Percentiles rank a stretch among this genome's conserved stretches.
Evolutionary conservation across 2,329 filamentous ascomycete species (phyloP).

Genomic region (Pseudocercospora fuligena): DNA sequence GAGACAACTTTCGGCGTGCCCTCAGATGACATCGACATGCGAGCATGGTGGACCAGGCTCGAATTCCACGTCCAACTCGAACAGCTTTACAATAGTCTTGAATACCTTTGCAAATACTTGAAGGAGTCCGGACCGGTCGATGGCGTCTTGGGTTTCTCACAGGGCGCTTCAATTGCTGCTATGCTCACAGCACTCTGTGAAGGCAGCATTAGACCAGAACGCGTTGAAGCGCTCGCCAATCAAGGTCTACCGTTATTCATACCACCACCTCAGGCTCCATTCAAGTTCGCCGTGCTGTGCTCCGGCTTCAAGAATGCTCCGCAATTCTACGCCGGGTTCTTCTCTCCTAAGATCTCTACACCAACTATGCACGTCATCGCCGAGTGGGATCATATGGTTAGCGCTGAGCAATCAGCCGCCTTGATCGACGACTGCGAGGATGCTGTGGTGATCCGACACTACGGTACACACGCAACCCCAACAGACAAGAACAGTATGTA

Average conservation of each 20-base stretch:
- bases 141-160: conserved; percentile 28
- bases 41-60: conserved; percentile 26
- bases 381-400: conserved; percentile 29
- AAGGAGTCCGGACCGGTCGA: conserved; percentile 27
- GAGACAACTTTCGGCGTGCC: conserved; percentile 18
- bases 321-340: conserved; percentile 29
- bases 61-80: conserved; percentile 27
- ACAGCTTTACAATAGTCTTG: conserved; percentile 25
- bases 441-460: conserved; percentile 20
- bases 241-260: conserved; percentile 24
- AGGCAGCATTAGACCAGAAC: conserved; percentile 21
- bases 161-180: conserved; percentile 29
- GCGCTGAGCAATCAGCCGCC: conserved; percentile 16
- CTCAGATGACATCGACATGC: conserved; percentile 24
- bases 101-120: conserved; percentile 26
- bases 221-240: conserved; percentile 20
- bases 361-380: conserved; percentile 25
- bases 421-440: conserved; percentile 22
- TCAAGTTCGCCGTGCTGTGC: conserved; percentile 30
- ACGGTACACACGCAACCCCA: conserved; percentile 25
- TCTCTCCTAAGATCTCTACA: conserved; percentile 26
- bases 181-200: conserved; percentile 35
- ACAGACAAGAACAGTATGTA: conserved; percentile 23
- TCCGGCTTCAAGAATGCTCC: conserved; percentile 26
- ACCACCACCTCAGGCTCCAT: conserved; percentile 28